Base-by-base conservation (phyloP, 352 stramenopile species). In the Phytopythium litorale region DNA sequence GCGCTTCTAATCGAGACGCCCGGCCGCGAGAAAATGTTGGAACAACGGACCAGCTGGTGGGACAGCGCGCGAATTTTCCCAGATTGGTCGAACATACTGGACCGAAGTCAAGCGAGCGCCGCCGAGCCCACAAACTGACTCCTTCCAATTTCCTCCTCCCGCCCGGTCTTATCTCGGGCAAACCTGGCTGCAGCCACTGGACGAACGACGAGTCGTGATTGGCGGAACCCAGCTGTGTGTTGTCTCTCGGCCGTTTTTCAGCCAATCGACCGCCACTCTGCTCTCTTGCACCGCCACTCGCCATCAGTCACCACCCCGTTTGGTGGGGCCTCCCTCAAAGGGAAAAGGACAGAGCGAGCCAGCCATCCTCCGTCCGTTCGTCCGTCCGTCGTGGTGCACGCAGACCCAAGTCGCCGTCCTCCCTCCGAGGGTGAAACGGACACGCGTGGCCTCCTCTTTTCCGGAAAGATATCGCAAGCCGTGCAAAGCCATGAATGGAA, bases 371-470 rank as follows among this genome's bases (percentile, higher is more conserved):
- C n/a, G n/a, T n/a, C n/a, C n/a, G n/a, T 30, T 4, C 28, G 2
- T 30, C 28, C 28, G 2, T 32, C 28, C 28, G 4, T 32, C 3
- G 28, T 32, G 28, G 28, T 32, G 28, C 28, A 32, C 5, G 28
- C n/a, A n/a, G n/a, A n/a, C 28, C 5, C 28, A 7, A 32, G 28
- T 4, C 3, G 28, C 0, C 3, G 28, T n/a, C n/a, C n/a, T n/a
- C n/a, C n/a, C n/a, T n/a, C n/a, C n/a, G n/a, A n/a, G 3, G 19
- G 52, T 58, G 52, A 58, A 58, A 58, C 52, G 52, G 52, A 58
- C 5, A 58, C 52, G 52, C 52, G n/a, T 30, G n/a, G 8, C 25
- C 21, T 53, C 23, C 11, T 35, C 32, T 33, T 53, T n/a, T 33
- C 32, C 25, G 46, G 32, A 56, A 56, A 56, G 51, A 56, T 56